Base-by-base conservation (phyloP, 2,329 filamentous ascomycete genomes). In the Colletotrichum orbiculare region DNA sequence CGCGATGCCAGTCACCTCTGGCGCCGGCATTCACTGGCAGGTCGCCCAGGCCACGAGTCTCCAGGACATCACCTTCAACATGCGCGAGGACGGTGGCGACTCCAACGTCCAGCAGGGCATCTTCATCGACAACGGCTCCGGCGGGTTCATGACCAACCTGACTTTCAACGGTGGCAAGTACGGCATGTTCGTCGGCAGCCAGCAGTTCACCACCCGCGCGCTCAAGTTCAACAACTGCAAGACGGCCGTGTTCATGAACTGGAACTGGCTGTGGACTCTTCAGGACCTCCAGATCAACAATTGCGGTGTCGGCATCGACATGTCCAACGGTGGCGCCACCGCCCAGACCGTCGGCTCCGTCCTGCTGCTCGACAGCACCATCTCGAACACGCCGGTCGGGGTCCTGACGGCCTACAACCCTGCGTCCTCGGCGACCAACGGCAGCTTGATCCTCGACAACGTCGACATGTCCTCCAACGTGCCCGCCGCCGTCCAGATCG, bases 241-340 rank as follows among this genome's bases (percentile, higher is more conserved):
- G 73, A 96, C 92, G 2, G 93, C 91, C 67, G 88, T 97, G 68
- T 93, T 87, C 79, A 91, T 96, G 89, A 94, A 94, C 82, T 97
- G 93, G 93, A 92, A 95, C 81, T 97, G 93, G 93, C 83, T 89
- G 15, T 96, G 91, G 90, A 88, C 90, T 48, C 87, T 96, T 78
- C 93, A 95, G 75, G 91, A 87, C 41, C 71, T 96, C 42, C 85
- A 80, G 49, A 92, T 96, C 78, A 89, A 93, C 76, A 88, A 90
- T 74, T 92, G 90, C 74, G 80, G 82, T n/a, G 79, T 94, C 43
- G 93, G 92, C 60, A 81, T 96, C 68, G 91, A 96, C 78, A 93
- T 97, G 88, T 87, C 90, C 57, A 87, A 85, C 70, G 85, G 87
- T 53, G 86, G 83, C 34, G 75, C 81, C 38, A 80, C 83, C n/a